A percentile compares a stretch with the other conserved stretches of the same genome.
phyloP scores from a whole-genome alignment of 2,329 filamentous ascomycete genomes.

The Orbilia brochopaga region DNA sequence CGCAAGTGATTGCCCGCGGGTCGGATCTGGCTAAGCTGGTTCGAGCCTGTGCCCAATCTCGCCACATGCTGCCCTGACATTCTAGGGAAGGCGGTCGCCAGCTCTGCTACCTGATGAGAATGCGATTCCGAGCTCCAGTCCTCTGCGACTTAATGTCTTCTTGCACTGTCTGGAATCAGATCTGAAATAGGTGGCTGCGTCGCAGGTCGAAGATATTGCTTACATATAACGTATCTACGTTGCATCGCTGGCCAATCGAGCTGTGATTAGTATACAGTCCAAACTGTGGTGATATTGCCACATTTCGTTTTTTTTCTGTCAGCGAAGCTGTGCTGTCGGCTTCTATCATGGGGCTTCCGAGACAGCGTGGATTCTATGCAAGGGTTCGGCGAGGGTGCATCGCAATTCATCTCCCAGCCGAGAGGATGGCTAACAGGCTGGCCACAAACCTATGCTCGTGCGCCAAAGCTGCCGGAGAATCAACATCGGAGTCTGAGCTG shows the following conservation, averaged over 20 bases:
- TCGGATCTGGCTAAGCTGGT: not conserved
- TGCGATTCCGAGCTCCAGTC: not conserved
- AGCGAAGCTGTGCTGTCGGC: not conserved
- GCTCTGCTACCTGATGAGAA: not conserved
- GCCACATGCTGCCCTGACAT: not conserved
- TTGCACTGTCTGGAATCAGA: too few relatives aligned
- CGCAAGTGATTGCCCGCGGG: not conserved
- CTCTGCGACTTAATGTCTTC: not conserved
- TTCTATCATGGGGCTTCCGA: not conserved
- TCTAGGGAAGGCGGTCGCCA: too few relatives aligned
- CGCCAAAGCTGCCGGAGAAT: not conserved
- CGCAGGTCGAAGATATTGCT: not conserved
- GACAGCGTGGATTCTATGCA: not conserved
- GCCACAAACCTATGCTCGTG: not conserved
- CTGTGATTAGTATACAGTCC: not conserved
- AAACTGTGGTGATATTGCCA: not conserved
- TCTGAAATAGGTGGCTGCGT: not conserved
- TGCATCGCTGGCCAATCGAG: not conserved
- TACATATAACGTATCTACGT: not conserved
- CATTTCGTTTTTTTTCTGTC: not conserved
- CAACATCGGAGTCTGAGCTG: not conserved
- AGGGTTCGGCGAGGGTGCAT: not conserved
- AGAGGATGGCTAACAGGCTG: not conserved
- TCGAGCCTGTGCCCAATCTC: conserved; percentile 7
- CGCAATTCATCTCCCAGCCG: not conserved